These are phyloP conservation scores for Hygrocybe coccinea DNA, from an alignment of 768 basidiomycete species.

Conservation along the genomic window DNA sequence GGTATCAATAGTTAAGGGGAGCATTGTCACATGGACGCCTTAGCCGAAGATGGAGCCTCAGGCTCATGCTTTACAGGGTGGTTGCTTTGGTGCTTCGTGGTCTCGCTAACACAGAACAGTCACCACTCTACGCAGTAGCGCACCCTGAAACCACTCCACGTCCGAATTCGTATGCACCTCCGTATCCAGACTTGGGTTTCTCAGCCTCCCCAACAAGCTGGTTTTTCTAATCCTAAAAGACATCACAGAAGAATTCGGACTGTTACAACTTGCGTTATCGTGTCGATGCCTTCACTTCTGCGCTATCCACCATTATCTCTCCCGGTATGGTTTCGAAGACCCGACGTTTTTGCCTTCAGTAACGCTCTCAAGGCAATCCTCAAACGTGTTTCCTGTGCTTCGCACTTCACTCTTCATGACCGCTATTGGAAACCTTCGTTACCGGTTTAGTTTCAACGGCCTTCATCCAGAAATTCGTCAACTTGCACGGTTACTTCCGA, in stretches of 20 bases:
- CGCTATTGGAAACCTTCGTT: neutral
- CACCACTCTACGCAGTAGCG: too few relatives aligned
- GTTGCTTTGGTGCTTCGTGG: too few relatives aligned
- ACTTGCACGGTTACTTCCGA: neutral
- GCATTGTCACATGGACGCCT: too few relatives aligned
- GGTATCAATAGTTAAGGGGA: too few relatives aligned
- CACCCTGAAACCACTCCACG: too few relatives aligned
- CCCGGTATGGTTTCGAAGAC: neutral
- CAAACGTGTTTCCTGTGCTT: constrained; percentile 45
- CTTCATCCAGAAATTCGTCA: neutral
- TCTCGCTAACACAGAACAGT: too few relatives aligned
- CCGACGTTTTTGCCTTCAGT: constrained; percentile 43
- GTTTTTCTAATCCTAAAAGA: neutral
- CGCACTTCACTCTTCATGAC: neutral
- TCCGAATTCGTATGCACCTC: too few relatives aligned
- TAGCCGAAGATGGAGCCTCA: too few relatives aligned
- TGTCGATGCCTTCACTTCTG: neutral
- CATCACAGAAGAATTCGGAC: neutral
- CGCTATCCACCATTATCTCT: neutral
- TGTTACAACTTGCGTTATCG: neutral
- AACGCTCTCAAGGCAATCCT: constrained; percentile 46
- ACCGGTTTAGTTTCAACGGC: neutral
- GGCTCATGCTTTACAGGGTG: too few relatives aligned
- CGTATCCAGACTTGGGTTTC: too few relatives aligned
- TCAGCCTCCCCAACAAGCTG: neutral